Conservation (phyloP, 345 rosid genomes). For the Eucalyptus microcorys region DNA sequence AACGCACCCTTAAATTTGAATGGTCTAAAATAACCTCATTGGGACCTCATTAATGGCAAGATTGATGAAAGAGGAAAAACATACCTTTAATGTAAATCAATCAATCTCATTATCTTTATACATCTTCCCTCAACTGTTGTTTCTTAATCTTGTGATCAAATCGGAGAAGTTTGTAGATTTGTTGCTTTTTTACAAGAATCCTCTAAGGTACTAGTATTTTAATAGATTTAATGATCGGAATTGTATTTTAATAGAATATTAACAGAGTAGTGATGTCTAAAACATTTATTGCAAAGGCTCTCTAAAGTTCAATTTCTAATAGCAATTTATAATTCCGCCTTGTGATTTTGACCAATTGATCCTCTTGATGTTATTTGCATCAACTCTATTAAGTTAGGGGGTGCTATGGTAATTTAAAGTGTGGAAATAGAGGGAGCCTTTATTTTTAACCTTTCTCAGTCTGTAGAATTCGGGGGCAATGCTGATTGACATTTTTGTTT, state of each 20-base stretch:
- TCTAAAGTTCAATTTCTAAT: background rate
- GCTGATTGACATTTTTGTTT: background rate
- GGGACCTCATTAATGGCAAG: background rate
- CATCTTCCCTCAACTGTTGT: background rate
- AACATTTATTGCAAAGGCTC: background rate
- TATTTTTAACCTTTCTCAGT: background rate
- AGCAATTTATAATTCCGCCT: background rate
- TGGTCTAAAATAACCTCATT: background rate
- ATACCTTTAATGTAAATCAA: background rate
- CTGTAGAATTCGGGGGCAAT: background rate
- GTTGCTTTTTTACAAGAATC: background rate
- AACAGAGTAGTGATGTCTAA: background rate
- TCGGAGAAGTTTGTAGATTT: background rate
- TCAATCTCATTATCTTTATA: background rate
- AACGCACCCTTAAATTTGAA: background rate
- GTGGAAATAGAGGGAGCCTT: background rate
- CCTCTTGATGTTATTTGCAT: background rate
- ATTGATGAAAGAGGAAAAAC: background rate
- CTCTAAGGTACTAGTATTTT: background rate
- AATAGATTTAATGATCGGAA: background rate
- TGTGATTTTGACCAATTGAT: background rate
- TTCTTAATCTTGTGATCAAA: background rate
- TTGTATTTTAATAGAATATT: background rate
- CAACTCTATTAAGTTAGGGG: background rate
- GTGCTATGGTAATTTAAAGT: background rate